Evolutionary conservation across 345 rosid species (phyloP).

Genomic region (Eucalyptus virginea): DNA sequence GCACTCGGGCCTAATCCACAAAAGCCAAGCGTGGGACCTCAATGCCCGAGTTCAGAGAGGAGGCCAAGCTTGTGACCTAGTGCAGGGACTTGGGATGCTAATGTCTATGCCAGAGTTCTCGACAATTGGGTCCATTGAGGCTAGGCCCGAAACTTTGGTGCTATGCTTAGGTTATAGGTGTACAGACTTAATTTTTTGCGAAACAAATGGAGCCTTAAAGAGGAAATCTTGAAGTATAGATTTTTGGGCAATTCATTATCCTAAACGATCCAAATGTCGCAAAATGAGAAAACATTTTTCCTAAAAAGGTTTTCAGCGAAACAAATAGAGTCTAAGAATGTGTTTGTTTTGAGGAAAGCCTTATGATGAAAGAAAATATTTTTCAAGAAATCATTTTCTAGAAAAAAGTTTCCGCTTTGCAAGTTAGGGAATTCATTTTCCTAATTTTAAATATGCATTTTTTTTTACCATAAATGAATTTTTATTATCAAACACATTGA

Average conservation of each 20-base stretch:
- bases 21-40: background rate
- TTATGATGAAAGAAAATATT: background rate
- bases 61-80: background rate
- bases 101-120: fast-evolving
- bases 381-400: background rate
- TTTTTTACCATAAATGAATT: fast-evolving
- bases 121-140: background rate
- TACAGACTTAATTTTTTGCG: background rate
- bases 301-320: background rate
- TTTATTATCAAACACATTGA: background rate
- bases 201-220: too few species aligned
- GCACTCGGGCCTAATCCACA: background rate
- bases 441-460: too few species aligned
- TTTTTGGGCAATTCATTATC: too few species aligned
- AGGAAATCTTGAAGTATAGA: too few species aligned
- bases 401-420: background rate
- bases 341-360: background rate
- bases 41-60: fast-evolving
- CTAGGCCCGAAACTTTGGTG: background rate
- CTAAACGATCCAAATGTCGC: background rate
- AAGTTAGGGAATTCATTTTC: background rate
- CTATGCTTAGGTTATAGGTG: background rate
- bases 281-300: background rate
- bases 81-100: fast-evolving
- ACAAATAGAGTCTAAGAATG: too few species aligned